Percentiles rank a stretch among this genome's conserved stretches.
Conservation (phyloP, 139 green algal genomes). For the Chlamydomonas asymmetrica region DNA sequence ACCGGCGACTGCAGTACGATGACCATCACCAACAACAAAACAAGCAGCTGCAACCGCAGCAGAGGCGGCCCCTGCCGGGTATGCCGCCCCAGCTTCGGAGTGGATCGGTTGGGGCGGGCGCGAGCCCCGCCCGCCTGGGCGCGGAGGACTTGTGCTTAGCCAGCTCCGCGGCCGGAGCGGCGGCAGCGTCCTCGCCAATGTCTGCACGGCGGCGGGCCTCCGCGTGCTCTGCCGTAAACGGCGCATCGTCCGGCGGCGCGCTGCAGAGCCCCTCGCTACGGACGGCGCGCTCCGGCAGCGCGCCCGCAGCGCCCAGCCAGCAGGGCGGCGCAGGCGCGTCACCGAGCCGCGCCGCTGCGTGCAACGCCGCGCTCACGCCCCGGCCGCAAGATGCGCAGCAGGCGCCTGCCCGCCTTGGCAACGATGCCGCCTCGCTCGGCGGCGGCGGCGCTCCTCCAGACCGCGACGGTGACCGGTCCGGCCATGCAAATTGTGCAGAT, state of each 20-base stretch:
- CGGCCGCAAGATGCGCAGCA: not conserved
- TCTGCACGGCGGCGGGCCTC: not conserved
- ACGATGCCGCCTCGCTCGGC: not conserved
- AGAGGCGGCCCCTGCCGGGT: too few species aligned
- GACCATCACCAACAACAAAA: too few species aligned
- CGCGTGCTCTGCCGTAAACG: not conserved
- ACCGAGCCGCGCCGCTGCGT: not conserved
- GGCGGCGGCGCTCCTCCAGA: not conserved
- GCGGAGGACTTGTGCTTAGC: too few species aligned
- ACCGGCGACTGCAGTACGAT: too few species aligned
- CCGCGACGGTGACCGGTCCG: not conserved
- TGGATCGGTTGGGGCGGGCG: too few species aligned
- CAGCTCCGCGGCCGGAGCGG: too few species aligned
- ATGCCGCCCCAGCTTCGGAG: too few species aligned
- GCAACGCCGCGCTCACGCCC: conserved; percentile 15
- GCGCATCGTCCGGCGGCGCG: not conserved
- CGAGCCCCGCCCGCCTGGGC: too few species aligned
- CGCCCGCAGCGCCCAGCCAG: too few species aligned
- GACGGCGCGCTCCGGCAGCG: too few species aligned
- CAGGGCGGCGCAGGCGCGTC: not conserved
- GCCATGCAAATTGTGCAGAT: not conserved
- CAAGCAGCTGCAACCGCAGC: too few species aligned
- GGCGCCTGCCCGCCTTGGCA: not conserved
- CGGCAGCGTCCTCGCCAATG: not conserved
- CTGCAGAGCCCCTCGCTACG: not conserved